Conservation (phyloP, 257 asterid species). For the Mentha longifolia region DNA sequence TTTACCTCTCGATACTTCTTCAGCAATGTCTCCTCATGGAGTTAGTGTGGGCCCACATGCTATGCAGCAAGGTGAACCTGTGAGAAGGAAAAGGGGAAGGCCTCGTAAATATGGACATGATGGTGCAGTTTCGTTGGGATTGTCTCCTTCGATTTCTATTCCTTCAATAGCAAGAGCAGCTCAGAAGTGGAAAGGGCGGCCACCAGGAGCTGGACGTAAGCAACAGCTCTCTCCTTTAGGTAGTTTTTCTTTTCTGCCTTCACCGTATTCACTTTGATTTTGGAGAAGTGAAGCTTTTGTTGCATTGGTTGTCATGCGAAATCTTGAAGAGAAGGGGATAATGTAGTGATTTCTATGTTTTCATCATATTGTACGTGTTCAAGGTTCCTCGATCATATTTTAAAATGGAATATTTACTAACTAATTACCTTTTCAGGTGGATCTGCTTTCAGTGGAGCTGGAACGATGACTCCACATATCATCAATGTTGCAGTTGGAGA, state of each 20-base stretch:
- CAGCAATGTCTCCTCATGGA: slow-evolving; percentile 58
- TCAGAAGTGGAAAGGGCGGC: slow-evolving; percentile 76
- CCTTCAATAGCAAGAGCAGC: slow-evolving; percentile 45
- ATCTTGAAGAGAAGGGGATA: slow-evolving; percentile 16
- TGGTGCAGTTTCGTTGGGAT: slow-evolving; percentile 53
- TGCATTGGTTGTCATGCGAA: slow-evolving; percentile 2
- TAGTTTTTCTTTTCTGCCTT: slow-evolving; percentile 28
- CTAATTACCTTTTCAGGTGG: slow-evolving; percentile 56
- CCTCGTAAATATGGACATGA: slow-evolving; percentile 81
- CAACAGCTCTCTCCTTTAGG: slow-evolving; percentile 60
- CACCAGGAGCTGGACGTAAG: slow-evolving; percentile 72
- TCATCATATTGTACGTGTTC: slow-evolving; percentile 2
- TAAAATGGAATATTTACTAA: slow-evolving; percentile 3
- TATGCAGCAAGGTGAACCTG: slow-evolving; percentile 61
- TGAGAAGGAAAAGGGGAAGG: slow-evolving; percentile 82
- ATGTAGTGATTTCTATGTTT: background rate
- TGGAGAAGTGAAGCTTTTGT: background rate
- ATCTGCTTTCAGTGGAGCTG: slow-evolving; percentile 61
- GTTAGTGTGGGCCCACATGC: slow-evolving; percentile 55
- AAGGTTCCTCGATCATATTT: background rate
- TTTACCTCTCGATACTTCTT: slow-evolving; percentile 59
- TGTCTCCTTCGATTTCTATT: slow-evolving; percentile 53
- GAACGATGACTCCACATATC: slow-evolving; percentile 77
- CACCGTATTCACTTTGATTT: slow-evolving; percentile 11
- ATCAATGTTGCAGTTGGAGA: slow-evolving; percentile 72